Percentiles rank a stretch among this genome's conserved stretches.
phyloP scores from a whole-genome alignment of 257 asterid species.

The Sherardia arvensis region DNA sequence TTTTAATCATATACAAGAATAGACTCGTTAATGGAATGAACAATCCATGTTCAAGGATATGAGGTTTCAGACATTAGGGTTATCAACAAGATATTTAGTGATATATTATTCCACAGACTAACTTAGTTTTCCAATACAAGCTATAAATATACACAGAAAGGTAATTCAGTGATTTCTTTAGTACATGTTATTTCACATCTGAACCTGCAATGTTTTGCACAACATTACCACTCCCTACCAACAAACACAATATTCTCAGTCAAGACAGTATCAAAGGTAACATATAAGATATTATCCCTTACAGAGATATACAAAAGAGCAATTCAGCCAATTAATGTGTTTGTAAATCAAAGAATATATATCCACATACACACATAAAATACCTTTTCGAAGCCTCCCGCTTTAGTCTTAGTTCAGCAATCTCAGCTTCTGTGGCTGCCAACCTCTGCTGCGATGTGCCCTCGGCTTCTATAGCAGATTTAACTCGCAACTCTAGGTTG shows the following conservation, averaged over 20 bases:
- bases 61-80: background rate
- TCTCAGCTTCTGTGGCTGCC: slow-evolving; percentile 90
- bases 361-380: slow-evolving; percentile 17
- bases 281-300: background rate
- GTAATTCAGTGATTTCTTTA: background rate
- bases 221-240: background rate
- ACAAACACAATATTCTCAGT: background rate
- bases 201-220: background rate
- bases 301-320: background rate
- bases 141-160: background rate
- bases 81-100: background rate
- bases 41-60: background rate
- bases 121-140: background rate
- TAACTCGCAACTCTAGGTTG: slow-evolving; percentile 80
- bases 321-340: background rate
- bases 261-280: background rate
- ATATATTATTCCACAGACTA: background rate
- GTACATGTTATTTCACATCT: background rate
- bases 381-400: slow-evolving; percentile 73
- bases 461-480: slow-evolving; percentile 94
- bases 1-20: background rate
- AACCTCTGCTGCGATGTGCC: slow-evolving; percentile 82
- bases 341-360: background rate
- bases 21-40: background rate
- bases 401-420: slow-evolving; percentile 83